A percentile compares a stretch with the other conserved stretches of the same genome.
phyloP scores from a whole-genome alignment of 108 stramenopile genomes.

The Cyclotella kingstonii region DNA sequence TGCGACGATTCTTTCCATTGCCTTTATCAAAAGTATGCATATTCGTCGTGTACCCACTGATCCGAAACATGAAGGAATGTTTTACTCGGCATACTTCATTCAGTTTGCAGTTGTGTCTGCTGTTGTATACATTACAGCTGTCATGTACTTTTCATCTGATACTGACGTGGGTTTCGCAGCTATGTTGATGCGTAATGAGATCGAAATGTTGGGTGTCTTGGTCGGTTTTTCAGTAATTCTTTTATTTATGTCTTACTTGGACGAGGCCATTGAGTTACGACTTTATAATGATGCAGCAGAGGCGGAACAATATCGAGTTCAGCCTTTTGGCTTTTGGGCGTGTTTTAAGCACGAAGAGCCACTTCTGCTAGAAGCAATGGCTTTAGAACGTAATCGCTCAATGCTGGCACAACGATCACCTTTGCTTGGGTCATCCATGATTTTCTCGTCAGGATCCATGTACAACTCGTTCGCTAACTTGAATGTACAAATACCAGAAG shows the following conservation, averaged over 20 bases:
- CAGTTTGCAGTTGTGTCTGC: constrained; percentile 58
- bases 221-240: constrained; percentile 55
- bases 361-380: constrained; percentile 33
- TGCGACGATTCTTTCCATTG: constrained; percentile 57
- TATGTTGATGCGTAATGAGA: constrained; percentile 64
- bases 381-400: constrained; percentile 28
- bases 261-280: constrained; percentile 73
- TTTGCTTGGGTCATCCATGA: constrained; percentile 28
- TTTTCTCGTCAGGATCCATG: constrained; percentile 32
- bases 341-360: constrained; percentile 54
- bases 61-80: constrained; percentile 49
- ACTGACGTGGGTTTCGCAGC: constrained; percentile 42
- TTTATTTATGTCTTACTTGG: constrained; percentile 66
- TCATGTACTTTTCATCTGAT: constrained; percentile 48
- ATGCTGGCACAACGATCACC: constrained; percentile 20
- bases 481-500: constrained; percentile 2
- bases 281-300: constrained; percentile 50
- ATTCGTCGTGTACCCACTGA: constrained; percentile 67
- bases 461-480: constrained; percentile 41
- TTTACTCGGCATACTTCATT: constrained; percentile 60
- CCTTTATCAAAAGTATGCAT: constrained; percentile 86
- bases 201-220: constrained; percentile 65
- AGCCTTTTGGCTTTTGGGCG: constrained; percentile 80
- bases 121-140: constrained; percentile 47
- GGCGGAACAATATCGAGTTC: constrained; percentile 51